Evolutionary conservation across 2,329 filamentous ascomycete species (phyloP).

Genomic region (Neospermospora avenae): DNA sequence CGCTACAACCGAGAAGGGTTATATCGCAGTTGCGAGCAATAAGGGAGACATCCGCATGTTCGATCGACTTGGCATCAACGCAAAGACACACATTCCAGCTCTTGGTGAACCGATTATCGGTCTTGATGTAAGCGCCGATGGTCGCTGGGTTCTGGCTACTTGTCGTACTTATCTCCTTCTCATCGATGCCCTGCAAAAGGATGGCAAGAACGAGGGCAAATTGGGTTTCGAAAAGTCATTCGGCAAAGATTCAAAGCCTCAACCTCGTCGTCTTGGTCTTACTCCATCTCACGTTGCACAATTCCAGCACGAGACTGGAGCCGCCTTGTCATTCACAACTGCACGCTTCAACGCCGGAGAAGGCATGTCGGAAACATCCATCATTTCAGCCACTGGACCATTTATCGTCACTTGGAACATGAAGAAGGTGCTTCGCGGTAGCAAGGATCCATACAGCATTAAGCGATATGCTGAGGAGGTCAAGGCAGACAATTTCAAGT

Average conservation of each 20-base stretch:
- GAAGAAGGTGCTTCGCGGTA: constrained; percentile 79
- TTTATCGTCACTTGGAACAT: constrained; percentile 97
- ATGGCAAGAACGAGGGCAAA: constrained; percentile 94
- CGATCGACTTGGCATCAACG: constrained; percentile 92
- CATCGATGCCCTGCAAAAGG: constrained; percentile 85
- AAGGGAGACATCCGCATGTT: constrained; percentile 98
- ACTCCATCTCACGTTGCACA: constrained; percentile 92
- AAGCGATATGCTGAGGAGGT: constrained; percentile 95
- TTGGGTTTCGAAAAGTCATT: constrained; percentile 97
- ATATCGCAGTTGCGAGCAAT: constrained; percentile 94
- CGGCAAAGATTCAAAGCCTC: constrained; percentile 87
- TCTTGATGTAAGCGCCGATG: constrained; percentile 91
- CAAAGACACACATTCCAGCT: constrained; percentile 94
- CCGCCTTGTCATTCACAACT: constrained; percentile 80
- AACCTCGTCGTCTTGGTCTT: constrained; percentile 83
- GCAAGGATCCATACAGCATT: constrained; percentile 89
- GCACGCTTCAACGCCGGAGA: constrained; percentile 92
- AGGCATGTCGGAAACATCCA: constrained; percentile 79
- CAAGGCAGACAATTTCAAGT: constrained; percentile 98
- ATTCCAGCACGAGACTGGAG: constrained; percentile 93
- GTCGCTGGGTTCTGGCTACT: constrained; percentile 91
- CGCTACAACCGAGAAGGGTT: constrained; percentile 93
- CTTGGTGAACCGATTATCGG: constrained; percentile 93
- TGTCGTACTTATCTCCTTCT: constrained; percentile 93
- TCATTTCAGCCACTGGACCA: constrained; percentile 93